Evolutionary conservation across 345 rosid genomes (phyloP), one percentile per base, ranked within the genome.

Genomic region (Populus simonii): DNA sequence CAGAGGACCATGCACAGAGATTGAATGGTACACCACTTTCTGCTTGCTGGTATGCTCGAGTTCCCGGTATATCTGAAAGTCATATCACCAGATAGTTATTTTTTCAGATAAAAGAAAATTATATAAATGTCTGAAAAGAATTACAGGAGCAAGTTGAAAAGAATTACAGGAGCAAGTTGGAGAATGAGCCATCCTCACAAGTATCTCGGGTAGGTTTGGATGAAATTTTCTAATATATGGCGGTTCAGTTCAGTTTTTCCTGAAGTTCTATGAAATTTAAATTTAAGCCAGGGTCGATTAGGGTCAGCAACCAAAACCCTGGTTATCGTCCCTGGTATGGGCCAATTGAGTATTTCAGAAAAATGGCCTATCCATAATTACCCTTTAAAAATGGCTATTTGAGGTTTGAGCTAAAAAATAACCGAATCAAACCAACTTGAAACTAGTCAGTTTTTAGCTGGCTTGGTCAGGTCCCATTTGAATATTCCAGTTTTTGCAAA

Each of bases 51-150:
- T 45, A 82, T 89, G 90, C 74, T 96, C 99, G 25, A 90, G 81
- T 85, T 96, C 99, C 66, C 98, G 89, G 82, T 94, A 96, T 81
- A 91, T 76, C 99, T 96, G 94, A 85, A 89, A 71, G 53, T 66
- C 63, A 73, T 23, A 76, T 74, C 51, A 78, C 15, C 75, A 53
- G 47, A 38, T 4, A 23, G 65, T 23, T 59, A 59, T 59, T 59
- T 59, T 69, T 59, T 59, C 65, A n/a, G 27, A 59, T 23, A 12
- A 59, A 59, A 59, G 29, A 59, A 59, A 59, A 59, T 59, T 59
- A 23, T 23, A 10, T 3, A 59, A n/a, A 59, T 4, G 2, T 23
- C 15, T 59, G 65, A 59, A 59, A 59, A n/a, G 65, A 59, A n/a
- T 23, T 23, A 59, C 63, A 59, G 63, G 6, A 57, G 12, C 63